Conservation (phyloP, 768 basidiomycete genomes). For the Auricularia heimuer region DNA sequence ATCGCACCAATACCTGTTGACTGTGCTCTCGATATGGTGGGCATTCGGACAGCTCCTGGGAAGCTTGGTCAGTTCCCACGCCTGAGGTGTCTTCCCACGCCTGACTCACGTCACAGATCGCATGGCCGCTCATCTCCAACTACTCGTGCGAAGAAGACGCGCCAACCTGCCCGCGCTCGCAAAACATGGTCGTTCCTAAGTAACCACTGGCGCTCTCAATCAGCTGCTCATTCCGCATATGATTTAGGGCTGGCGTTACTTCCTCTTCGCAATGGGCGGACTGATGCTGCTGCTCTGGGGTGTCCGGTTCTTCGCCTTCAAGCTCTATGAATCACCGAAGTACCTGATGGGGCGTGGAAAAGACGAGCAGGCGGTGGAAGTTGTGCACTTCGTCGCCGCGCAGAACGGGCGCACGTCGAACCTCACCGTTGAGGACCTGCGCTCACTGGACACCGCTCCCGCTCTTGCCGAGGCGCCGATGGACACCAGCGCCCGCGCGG, state of each 20-base stretch:
- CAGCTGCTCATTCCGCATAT: neutral
- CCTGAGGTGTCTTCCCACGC: neutral
- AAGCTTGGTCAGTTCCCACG: slow-evolving; percentile 22
- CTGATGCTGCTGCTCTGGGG: slow-evolving; percentile 54
- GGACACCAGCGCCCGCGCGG: slow-evolving; percentile 29
- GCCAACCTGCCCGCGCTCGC: slow-evolving; percentile 32
- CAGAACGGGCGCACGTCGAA: slow-evolving; percentile 44
- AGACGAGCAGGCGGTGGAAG: slow-evolving; percentile 50
- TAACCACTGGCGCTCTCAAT: neutral
- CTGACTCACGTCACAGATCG: slow-evolving; percentile 31
- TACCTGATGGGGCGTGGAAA: slow-evolving; percentile 60
- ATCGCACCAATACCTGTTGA: slow-evolving; percentile 66
- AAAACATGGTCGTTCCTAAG: slow-evolving; percentile 29
- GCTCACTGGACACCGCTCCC: slow-evolving; percentile 12
- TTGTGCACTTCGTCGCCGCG: slow-evolving; percentile 51
- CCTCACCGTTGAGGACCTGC: slow-evolving; percentile 44
- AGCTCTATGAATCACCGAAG: slow-evolving; percentile 59
- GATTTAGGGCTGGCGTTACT: slow-evolving; percentile 62
- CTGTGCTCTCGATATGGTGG: slow-evolving; percentile 73
- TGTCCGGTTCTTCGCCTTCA: slow-evolving; percentile 57
- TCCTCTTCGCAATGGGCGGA: slow-evolving; percentile 63
- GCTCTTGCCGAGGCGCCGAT: slow-evolving; percentile 12
- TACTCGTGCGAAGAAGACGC: slow-evolving; percentile 43
- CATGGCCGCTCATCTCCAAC: slow-evolving; percentile 65
- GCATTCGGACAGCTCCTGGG: slow-evolving; percentile 63